Evolutionary conservation across 2,329 filamentous ascomycete genomes (phyloP).

Genomic region (Colletotrichum lindemuthianum): DNA sequence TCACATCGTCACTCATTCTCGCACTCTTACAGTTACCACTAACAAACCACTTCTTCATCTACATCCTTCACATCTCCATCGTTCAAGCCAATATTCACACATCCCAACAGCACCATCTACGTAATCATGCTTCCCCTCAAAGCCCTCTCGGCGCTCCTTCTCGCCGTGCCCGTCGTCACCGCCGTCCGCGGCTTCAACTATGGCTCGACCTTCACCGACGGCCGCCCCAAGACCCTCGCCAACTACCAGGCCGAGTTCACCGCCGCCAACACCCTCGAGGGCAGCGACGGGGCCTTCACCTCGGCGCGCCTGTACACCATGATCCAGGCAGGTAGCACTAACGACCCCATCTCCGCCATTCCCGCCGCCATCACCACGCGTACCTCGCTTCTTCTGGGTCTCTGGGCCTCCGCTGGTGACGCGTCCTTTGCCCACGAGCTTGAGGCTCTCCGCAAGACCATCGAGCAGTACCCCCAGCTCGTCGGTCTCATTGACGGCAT

Average conservation of each 20-base stretch:
- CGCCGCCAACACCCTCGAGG: slow-evolving; percentile 69
- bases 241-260: slow-evolving; percentile 79
- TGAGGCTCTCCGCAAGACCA: slow-evolving; percentile 74
- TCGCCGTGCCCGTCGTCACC: too few species aligned
- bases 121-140: too few species aligned
- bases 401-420: slow-evolving; percentile 81
- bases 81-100: too few species aligned
- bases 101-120: too few species aligned
- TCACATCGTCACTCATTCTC: too few species aligned
- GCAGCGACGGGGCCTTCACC: slow-evolving; percentile 70
- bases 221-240: slow-evolving; percentile 66
- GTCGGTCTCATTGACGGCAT: slow-evolving; percentile 80
- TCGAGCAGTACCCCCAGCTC: slow-evolving; percentile 75
- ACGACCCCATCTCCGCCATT: slow-evolving; percentile 76
- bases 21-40: too few species aligned
- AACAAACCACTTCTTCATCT: too few species aligned
- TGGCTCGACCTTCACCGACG: slow-evolving; percentile 69
- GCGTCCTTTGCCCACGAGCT: slow-evolving; percentile 77
- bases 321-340: slow-evolving; percentile 74
- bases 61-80: too few species aligned
- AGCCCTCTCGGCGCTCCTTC: too few species aligned
- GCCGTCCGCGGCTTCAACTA: slow-evolving; percentile 77
- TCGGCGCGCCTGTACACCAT: slow-evolving; percentile 79
- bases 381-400: slow-evolving; percentile 80
- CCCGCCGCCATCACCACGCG: slow-evolving; percentile 84